Percentiles rank a stretch among this genome's conserved stretches.
Conservation (phyloP, 495 filamentous ascomycete genomes). For the Aspergillus mulundensis region DNA sequence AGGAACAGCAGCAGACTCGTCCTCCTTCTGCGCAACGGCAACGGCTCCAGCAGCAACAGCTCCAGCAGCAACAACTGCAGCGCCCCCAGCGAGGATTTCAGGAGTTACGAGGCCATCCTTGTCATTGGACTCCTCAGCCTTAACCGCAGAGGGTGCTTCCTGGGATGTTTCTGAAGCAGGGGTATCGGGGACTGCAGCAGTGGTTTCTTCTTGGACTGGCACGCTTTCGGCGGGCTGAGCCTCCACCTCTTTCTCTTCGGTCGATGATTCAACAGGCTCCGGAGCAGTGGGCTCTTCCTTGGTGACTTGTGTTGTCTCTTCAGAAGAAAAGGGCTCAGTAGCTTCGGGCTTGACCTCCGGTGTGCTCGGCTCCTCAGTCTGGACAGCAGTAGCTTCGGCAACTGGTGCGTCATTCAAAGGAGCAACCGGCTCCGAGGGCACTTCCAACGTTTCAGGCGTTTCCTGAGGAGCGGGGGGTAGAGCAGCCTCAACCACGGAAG, state of each 20-base stretch:
- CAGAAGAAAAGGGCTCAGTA: conserved; percentile 13
- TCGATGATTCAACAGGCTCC: conserved; percentile 1
- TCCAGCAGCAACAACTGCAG: conserved; percentile 24
- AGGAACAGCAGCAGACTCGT: conserved; percentile 9
- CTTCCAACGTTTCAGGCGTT: conserved; percentile 2
- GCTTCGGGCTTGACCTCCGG: not conserved
- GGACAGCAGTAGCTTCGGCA: conserved; percentile 1
- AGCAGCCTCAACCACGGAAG: conserved; percentile 11
- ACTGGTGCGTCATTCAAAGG: conserved; percentile 6
- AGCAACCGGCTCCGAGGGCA: not conserved
- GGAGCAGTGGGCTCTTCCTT: conserved; percentile 11
- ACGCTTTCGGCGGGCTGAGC: not conserved
- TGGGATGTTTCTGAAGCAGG: conserved; percentile 15
- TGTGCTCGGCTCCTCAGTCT: not conserved
- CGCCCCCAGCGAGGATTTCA: conserved; percentile 26
- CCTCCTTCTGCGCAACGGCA: conserved; percentile 17
- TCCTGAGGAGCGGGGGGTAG: not conserved
- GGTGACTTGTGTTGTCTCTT: not conserved
- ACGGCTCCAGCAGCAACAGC: conserved; percentile 19
- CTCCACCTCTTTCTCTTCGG: conserved; percentile 5
- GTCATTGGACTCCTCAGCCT: conserved; percentile 4
- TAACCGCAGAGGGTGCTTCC: conserved; percentile 16
- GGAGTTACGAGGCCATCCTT: conserved; percentile 23
- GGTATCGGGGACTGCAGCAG: not conserved
- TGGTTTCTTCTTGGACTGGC: not conserved